Percentiles rank a stretch among this genome's conserved stretches.
Evolutionary conservation across 139 green algal genomes (phyloP).

Genomic region (Pleodorina starrii): DNA sequence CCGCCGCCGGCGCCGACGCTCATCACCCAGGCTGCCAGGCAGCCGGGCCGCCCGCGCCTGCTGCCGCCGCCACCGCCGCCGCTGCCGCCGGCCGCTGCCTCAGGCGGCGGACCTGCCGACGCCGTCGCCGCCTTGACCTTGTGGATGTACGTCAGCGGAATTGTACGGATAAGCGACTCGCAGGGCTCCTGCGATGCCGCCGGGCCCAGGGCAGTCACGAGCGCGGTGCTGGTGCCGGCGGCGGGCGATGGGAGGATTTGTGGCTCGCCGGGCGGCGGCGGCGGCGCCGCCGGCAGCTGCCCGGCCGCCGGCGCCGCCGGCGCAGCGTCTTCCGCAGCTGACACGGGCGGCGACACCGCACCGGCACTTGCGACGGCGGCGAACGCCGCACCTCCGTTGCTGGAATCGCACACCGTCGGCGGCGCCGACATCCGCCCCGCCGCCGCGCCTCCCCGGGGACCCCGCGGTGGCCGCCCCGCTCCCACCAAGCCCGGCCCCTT

Average conservation of each 20-base stretch:
- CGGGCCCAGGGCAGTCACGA: not conserved
- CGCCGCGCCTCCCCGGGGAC: too few relatives aligned
- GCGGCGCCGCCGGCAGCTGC: too few relatives aligned
- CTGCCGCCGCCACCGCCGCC: not conserved
- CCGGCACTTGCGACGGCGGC: not conserved
- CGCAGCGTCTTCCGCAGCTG: not conserved
- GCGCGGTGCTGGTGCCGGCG: not conserved
- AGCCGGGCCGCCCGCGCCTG: not conserved
- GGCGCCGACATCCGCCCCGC: too few relatives aligned
- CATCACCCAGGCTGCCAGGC: not conserved
- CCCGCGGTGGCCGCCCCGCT: too few relatives aligned
- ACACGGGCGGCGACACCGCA: not conserved
- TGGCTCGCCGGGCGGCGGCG: not conserved
- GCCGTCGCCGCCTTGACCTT: not conserved
- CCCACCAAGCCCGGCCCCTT: too few relatives aligned
- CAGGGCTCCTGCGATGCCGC: not conserved
- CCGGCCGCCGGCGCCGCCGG: not conserved
- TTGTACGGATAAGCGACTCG: not conserved
- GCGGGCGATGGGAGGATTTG: not conserved
- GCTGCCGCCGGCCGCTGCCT: not conserved
- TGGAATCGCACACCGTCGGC: too few relatives aligned
- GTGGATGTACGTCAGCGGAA: conserved; percentile 39
- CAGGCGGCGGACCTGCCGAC: too few relatives aligned
- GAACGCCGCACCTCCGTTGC: too few relatives aligned
- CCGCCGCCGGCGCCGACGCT: not conserved